Base-by-base conservation (phyloP, 2,329 filamentous ascomycete species). In the Aspergillus sp. region DNA sequence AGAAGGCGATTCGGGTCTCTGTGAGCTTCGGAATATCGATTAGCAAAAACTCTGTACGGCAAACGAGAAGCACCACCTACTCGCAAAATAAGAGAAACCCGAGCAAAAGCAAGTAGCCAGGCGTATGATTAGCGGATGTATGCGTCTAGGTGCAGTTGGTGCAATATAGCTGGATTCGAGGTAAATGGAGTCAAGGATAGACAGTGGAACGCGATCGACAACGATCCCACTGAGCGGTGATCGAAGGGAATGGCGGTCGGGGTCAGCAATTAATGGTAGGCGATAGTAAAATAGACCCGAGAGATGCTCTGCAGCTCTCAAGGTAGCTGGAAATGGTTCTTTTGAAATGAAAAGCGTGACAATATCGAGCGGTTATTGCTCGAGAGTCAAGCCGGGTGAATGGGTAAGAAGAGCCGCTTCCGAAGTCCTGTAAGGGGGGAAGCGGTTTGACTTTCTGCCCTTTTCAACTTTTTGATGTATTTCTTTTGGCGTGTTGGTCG, bases 221-320 rank as follows among this genome's bases (percentile, higher is more conserved):
- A 24, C 35, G 24, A 50, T 50, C 33, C 39, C 61, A 66, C 65
- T 60, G 56, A 56, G 64, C 55, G 59, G 66, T 62, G 62, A 64
- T 50, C 56, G 53, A 58, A 37, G 35, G 52, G 55, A 51, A 37
- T 43, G 49, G 55, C 31, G 54, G 58, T 58, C 55, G 63, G 52
- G 44, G 55, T 52, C 52, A 56, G 49, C 24, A 41, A 62, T 64
- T 63, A 55, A 59, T 58, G 63, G 64, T 52, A 35, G 63, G 58
- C 57, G 56, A 53, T 55, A 60, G 55, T 52, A 55, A 60, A 49
- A 52, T 55, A 50, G 17, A 24, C 41, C 55, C 57, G 62, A 67
- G 71, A 68, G 64, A 70, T 75, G 73, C 73, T 70, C 73, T 73
- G 72, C 73, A 75, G 66, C 64, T 67, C 69, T 71, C 64, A 64